Evolutionary conservation across 2,329 filamentous ascomycete species (phyloP), one percentile per base, ranked within the genome.

Genomic region (Fusarium incarnatum): DNA sequence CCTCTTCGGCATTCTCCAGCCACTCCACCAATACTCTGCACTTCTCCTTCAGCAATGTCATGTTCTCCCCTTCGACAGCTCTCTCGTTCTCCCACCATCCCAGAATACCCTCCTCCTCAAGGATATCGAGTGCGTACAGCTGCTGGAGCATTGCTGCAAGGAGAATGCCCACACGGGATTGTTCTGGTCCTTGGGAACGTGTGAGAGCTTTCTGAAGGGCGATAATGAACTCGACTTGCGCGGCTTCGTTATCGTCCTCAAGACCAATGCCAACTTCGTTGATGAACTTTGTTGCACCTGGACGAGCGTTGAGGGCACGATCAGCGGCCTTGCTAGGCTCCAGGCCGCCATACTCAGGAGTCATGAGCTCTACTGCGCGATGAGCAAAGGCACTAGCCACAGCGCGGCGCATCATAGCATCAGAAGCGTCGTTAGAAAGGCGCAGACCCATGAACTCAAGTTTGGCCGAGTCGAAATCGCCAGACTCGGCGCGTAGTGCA

Each of bases 361-460:
- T 83, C 67, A 85, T 77, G 25, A 97, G 86, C 77, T 94, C 91
- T 8, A 89, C 87, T 47, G 94, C 91, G 60, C 92, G 91, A 75
- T 92, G 93, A 75, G 93, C 92, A 77, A 98, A 95, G 1, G 94
- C 92, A 4, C 91, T 89, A 4, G 93, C 93, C 25, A 98, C 91
- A 18, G 96, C 94, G 34, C 91, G 91, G 46, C 95, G 92, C 76
- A 98, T 93, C 79, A 96, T 92, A 70, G 91, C 87, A 76, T 97
- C 95, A 2, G 94, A 94, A 4, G 96, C 96, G 76, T 98, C 94
- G 75, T 92, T 93, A 57, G 91, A 92, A 79, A 99, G 93, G 13
- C 95, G 91, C n/a, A 98, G 85, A 48, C 94, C 93, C 84, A 94
- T 97, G 68, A 99, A 92, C 79, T 99, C 96, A 34, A 98, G 88